phyloP scores from a whole-genome alignment of 2,329 filamentous ascomycete genomes.

The Sclerotinia minor region DNA sequence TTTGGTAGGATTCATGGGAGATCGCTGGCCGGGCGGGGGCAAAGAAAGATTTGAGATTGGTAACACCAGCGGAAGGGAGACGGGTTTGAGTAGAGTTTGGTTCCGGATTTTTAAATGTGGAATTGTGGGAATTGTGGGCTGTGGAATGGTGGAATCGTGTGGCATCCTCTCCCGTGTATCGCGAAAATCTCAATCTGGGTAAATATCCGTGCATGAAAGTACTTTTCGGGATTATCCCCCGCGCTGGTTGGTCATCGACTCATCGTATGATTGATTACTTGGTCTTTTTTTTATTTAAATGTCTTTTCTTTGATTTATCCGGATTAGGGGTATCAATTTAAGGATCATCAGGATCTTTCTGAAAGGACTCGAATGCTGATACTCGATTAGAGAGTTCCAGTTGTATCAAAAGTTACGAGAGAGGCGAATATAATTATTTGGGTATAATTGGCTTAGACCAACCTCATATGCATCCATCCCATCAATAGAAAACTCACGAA shows the following conservation, averaged over 20 bases:
- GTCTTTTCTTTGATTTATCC: neutral
- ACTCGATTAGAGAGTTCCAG: neutral
- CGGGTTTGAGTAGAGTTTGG: conserved; percentile 18
- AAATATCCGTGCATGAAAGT: neutral
- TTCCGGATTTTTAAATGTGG: conserved; percentile 14
- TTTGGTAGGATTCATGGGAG: conserved; percentile 2
- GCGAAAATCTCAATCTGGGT: neutral
- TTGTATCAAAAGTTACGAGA: neutral
- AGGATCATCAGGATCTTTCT: neutral
- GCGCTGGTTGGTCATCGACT: neutral
- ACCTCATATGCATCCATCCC: neutral
- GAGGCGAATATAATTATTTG: no score
- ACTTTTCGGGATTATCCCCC: neutral
- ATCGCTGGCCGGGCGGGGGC: neutral
- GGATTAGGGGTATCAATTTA: neutral
- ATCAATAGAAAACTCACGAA: neutral
- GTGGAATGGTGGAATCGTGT: conserved; percentile 16
- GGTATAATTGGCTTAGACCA: no score
- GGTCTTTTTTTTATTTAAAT: no score
- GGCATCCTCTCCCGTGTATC: neutral
- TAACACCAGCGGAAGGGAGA: conserved; percentile 20
- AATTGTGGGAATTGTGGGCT: neutral
- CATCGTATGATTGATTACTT: neutral
- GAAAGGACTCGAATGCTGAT: neutral
- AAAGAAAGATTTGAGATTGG: neutral